Evolutionary conservation across 805 yeast species (phyloP), one percentile per base, ranked within the genome.

Genomic region (Ogataea saltuana): DNA sequence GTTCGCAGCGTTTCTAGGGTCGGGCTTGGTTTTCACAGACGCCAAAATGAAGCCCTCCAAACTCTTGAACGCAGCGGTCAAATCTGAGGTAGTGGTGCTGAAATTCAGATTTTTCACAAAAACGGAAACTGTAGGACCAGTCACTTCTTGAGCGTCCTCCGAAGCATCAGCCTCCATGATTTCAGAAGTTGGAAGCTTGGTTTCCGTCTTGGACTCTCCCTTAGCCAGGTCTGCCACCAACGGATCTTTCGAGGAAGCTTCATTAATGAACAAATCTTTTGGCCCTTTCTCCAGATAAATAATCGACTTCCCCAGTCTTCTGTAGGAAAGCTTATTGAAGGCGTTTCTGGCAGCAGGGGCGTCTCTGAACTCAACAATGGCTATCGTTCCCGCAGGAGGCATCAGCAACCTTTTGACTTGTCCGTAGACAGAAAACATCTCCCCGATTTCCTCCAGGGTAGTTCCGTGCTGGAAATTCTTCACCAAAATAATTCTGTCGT

Each of bases 341-440:
- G 98, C 98, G 3, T 87, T 74, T 65, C 97, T 81, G 2, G 95
- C 98, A 33, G 85, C 72, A 11, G 95, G 84, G 2, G 81, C 68
- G 61, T 86, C 91, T 56, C 89, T 74, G 65, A 82, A 90, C 65
- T 91, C 97, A 8, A 93, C 82, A 59, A 93, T 85, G 10, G 98
- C 97, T 55, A 93, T 88, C 0, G 97, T 89, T 8, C 97, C 98
- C 5, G 95, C 85, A 5, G 97, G 96, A 12, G 99, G 99, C 88
- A 93, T 86, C 49, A 93, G 67, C 13, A 89, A 72, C 54, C 96
- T 75, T 50, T 80, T 81, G 20, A 93, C 58, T 50, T 84, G 84
- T 41, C 99, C 99, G 64, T 78, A 81, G 28, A 82, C 83, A 2
- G 83, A 65, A 57, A 93, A 93, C 56, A 91, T 60, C 48, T 88